Conservation (phyloP, 108 stramenopile species). For the Pseudonitzschia multistriata region DNA sequence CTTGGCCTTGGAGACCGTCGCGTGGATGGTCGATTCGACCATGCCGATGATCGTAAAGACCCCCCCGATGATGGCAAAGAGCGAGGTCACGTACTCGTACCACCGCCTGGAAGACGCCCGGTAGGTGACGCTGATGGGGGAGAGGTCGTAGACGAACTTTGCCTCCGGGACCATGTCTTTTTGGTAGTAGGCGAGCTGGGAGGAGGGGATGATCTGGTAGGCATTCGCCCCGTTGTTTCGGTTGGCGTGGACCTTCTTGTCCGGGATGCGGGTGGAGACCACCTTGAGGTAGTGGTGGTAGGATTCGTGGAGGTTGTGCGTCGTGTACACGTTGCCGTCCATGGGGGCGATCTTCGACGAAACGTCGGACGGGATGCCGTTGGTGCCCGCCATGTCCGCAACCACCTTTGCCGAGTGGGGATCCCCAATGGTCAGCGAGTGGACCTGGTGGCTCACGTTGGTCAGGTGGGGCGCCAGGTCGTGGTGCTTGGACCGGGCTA, state of each 20-base stretch:
- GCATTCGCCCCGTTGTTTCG: slow-evolving; percentile 31
- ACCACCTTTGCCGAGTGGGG: slow-evolving; percentile 5
- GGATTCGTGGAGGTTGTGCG: slow-evolving; percentile 72
- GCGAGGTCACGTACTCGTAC: slow-evolving; percentile 94
- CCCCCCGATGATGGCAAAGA: slow-evolving; percentile 95
- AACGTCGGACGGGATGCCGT: slow-evolving; percentile 38
- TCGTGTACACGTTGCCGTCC: slow-evolving; percentile 78
- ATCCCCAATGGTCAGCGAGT: slow-evolving; percentile 78
- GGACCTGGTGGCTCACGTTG: slow-evolving; percentile 88
- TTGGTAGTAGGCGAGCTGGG: slow-evolving; percentile 71
- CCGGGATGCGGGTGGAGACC: slow-evolving; percentile 59
- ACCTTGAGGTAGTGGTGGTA: slow-evolving; percentile 94
- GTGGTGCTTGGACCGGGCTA: slow-evolving; percentile 74
- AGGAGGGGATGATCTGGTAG: slow-evolving; percentile 72
- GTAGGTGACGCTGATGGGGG: slow-evolving; percentile 82
- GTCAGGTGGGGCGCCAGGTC: slow-evolving; percentile 82
- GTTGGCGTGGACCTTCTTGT: slow-evolving; percentile 19
- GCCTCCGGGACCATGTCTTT: slow-evolving; percentile 67
- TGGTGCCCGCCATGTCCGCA: slow-evolving; percentile 8
- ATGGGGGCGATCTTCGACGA: slow-evolving; percentile 59
- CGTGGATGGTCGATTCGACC: slow-evolving; percentile 59
- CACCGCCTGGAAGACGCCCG: slow-evolving; percentile 47
- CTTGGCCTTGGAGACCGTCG: neutral
- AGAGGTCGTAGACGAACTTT: slow-evolving; percentile 77
- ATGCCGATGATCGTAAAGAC: slow-evolving; percentile 94